Base-by-base conservation (phyloP, 768 basidiomycete species). In the Suillus subaureus region DNA sequence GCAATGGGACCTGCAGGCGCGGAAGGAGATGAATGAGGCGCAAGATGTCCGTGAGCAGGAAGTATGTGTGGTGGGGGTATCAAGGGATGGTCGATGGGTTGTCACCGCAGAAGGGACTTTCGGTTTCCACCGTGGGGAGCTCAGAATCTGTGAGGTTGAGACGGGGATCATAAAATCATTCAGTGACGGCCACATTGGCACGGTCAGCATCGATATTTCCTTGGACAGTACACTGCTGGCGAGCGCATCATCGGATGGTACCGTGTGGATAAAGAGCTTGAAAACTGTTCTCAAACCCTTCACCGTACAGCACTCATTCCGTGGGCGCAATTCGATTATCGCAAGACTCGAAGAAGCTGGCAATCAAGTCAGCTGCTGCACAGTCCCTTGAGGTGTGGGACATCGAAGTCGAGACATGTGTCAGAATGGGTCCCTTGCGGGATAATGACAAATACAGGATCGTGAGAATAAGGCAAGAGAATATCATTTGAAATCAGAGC, bases 301-400 rank as follows among this genome's bases (percentile, higher is more conserved):
- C 13, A 13, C 3, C 37, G 37, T 39, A 13, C 37, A 15, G 39
- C 39, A 5, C 12, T 16, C 40, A 6, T 15, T 15, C 13, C 3
- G 3, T 15, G 55, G 55, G n/a, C 15, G n/a, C 55, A 57, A 23
- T 57, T 23, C 55, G 55, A 57, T 57, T 57, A 3, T 57, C 55
- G 35, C 55, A 23, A 16, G 55, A 57, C 55, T 37, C 35, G 15
- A 57, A 23, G 7, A 57, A 57, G 35, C 35, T 57, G 4, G 55
- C 55, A 2, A 4, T 57, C 7, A 57, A 23, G n/a, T 57, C 55
- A 23, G 1, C 1, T 4, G 4, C 0, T 3, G n/a, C 13, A n/a
- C 6, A 13, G n/a, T 23, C n/a, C 55, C 55, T 57, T 23, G 35
- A 23, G 13, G 55, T 57, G n/a, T 23, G 54, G 54, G 54, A 55